Conservation (phyloP, 2,329 filamentous ascomycete species). For the Emericellopsis atlantica region DNA sequence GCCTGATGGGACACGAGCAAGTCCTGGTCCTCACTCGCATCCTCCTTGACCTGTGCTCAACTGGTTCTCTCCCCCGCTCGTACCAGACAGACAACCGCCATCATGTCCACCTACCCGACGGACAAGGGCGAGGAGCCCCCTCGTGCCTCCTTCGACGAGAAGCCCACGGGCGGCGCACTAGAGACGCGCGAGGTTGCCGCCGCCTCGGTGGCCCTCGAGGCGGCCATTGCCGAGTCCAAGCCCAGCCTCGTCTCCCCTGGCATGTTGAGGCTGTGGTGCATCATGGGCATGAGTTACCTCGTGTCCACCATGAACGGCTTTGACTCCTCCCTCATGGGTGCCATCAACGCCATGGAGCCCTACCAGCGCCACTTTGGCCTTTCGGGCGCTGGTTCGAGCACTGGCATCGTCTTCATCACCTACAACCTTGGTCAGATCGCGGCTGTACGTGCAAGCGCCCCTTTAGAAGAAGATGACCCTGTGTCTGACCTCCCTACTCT, state of each 20-base stretch:
- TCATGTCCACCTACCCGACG: background rate
- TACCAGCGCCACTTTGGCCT: slow-evolving; percentile 32
- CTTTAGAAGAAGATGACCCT: too few species aligned
- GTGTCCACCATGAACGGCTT: slow-evolving; percentile 17
- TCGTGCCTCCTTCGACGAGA: background rate
- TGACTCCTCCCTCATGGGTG: slow-evolving; percentile 20
- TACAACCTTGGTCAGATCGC: slow-evolving; percentile 34
- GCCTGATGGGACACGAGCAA: too few species aligned
- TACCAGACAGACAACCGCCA: background rate
- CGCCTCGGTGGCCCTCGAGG: slow-evolving; percentile 3
- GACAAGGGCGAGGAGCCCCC: background rate
- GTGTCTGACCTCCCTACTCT: too few species aligned
- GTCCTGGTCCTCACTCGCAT: too few species aligned
- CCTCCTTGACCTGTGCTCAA: too few species aligned
- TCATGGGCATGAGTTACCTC: slow-evolving; percentile 13
- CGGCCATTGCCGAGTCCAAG: slow-evolving; percentile 5
- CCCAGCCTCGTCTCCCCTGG: slow-evolving; percentile 7
- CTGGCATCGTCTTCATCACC: slow-evolving; percentile 30
- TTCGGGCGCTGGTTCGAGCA: slow-evolving; percentile 26
- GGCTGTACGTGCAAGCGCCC: slow-evolving; percentile 9
- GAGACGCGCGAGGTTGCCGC: slow-evolving; percentile 1
- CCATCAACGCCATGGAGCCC: slow-evolving; percentile 31
- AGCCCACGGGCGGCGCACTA: background rate
- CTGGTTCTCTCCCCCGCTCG: too few species aligned
- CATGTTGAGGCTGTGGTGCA: slow-evolving; percentile 18